phyloP scores from a whole-genome alignment of 2,329 filamentous ascomycete genomes.

The Domatiomyces catenatus region DNA sequence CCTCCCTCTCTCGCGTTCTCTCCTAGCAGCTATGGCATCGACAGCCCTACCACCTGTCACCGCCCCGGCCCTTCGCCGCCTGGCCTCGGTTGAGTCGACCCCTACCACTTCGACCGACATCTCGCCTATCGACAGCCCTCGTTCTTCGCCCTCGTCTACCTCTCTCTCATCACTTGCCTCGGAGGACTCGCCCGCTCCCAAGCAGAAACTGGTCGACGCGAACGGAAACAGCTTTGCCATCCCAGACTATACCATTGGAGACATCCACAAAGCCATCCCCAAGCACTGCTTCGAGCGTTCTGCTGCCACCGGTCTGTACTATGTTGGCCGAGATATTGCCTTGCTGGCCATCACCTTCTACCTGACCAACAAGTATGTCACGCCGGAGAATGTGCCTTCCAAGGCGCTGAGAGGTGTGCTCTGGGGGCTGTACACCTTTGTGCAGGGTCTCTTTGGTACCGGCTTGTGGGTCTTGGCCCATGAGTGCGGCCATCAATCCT shows the following conservation, averaged over 20 bases:
- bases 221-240: slow-evolving; percentile 90
- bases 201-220: slow-evolving; percentile 54
- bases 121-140: slow-evolving; percentile 45
- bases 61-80: slow-evolving; percentile 33
- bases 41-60: slow-evolving; percentile 32
- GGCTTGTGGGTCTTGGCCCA: slow-evolving; percentile 94
- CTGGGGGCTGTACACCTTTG: slow-evolving; percentile 55
- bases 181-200: slow-evolving; percentile 32
- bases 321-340: slow-evolving; percentile 68
- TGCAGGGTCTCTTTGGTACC: slow-evolving; percentile 87
- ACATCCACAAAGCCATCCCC: slow-evolving; percentile 91
- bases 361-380: slow-evolving; percentile 78
- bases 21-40: slow-evolving; percentile 30
- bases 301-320: slow-evolving; percentile 55
- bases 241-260: slow-evolving; percentile 92
- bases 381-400: slow-evolving; percentile 65
- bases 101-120: slow-evolving; percentile 37
- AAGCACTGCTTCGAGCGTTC: slow-evolving; percentile 94
- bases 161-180: slow-evolving; percentile 83
- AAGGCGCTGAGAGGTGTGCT: slow-evolving; percentile 48
- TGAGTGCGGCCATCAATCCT: slow-evolving; percentile 94
- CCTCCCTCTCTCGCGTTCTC: background rate
- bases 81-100: slow-evolving; percentile 40
- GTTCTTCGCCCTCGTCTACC: slow-evolving; percentile 60
- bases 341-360: slow-evolving; percentile 65